Evolutionary conservation across 306 rosid species (phyloP).

Genomic region (Vachellia pachyceras): DNA sequence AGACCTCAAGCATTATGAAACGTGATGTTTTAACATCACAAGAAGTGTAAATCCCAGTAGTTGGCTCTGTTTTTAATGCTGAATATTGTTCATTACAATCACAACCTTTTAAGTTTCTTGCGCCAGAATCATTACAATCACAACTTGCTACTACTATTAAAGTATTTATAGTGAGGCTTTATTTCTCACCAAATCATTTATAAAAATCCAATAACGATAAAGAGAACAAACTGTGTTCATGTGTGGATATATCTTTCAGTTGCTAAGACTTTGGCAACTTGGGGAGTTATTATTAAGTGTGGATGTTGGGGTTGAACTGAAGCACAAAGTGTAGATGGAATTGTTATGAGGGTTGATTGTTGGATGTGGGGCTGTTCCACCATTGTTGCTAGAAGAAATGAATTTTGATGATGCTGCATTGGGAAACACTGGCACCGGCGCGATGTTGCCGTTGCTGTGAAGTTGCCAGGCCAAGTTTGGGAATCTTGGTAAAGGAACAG

Average conservation of each 20-base stretch:
- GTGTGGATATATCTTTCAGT: background rate
- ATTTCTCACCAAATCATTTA: background rate
- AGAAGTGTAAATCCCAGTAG: background rate
- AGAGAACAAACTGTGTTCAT: background rate
- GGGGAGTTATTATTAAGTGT: slow-evolving; percentile 32
- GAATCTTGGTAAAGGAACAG: slow-evolving; percentile 38
- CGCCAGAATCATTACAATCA: background rate
- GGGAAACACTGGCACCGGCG: slow-evolving; percentile 47
- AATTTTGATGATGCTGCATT: slow-evolving; percentile 95
- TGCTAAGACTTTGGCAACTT: slow-evolving; percentile 7
- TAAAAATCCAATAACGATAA: background rate
- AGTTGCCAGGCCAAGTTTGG: slow-evolving; percentile 50
- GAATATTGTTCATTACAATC: background rate
- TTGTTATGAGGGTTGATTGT: slow-evolving; percentile 13
- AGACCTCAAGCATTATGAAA: background rate
- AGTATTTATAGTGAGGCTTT: background rate
- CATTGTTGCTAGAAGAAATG: slow-evolving; percentile 54
- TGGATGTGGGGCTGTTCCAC: slow-evolving; percentile 36
- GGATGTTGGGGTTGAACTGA: slow-evolving; percentile 33
- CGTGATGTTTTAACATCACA: background rate
- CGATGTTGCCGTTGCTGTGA: slow-evolving; percentile 47
- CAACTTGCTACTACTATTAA: slow-evolving; percentile 7
- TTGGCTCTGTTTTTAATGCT: background rate
- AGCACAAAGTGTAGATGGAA: slow-evolving; percentile 31
- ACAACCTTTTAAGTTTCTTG: background rate